phyloP scores from a whole-genome alignment of 352 stramenopile genomes.

The Albugo laibachii region DNA sequence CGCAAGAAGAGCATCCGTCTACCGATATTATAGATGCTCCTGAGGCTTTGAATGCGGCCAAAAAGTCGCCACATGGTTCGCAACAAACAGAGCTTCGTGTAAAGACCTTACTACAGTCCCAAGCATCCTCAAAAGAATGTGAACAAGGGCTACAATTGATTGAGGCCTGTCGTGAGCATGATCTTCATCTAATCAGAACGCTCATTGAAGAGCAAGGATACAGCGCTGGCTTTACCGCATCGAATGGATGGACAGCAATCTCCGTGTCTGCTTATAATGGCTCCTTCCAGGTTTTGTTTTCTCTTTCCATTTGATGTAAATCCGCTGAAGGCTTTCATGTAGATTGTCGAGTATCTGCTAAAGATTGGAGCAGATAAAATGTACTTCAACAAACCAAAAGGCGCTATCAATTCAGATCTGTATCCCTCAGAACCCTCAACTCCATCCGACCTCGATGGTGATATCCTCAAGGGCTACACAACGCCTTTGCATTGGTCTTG shows the following conservation, averaged over 20 bases:
- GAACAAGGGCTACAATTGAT: too few relatives aligned
- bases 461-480: slow-evolving; percentile 10
- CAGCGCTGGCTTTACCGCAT: slow-evolving; percentile 39
- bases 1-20: too few relatives aligned
- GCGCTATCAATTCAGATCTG: not conserved
- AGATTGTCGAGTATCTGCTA: slow-evolving; percentile 42
- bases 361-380: slow-evolving; percentile 46
- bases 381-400: slow-evolving; percentile 20
- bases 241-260: slow-evolving; percentile 51
- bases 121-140: too few relatives aligned
- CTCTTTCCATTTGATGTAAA: not conserved
- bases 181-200: too few relatives aligned
- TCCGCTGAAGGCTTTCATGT: not conserved
- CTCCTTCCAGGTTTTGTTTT: slow-evolving; percentile 24
- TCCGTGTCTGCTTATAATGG: slow-evolving; percentile 42
- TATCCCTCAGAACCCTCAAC: not conserved
- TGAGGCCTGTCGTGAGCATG: too few relatives aligned
- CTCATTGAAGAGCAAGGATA: too few relatives aligned
- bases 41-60: too few relatives aligned
- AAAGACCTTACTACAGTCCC: too few relatives aligned
- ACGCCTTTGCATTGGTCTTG: slow-evolving; percentile 75
- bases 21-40: too few relatives aligned
- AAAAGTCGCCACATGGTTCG: too few relatives aligned
- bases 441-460: not conserved
- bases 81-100: too few relatives aligned